These are phyloP conservation scores for Eucalyptus caleyi DNA, from an alignment of 345 rosid genomes.

Conservation along the genomic window DNA sequence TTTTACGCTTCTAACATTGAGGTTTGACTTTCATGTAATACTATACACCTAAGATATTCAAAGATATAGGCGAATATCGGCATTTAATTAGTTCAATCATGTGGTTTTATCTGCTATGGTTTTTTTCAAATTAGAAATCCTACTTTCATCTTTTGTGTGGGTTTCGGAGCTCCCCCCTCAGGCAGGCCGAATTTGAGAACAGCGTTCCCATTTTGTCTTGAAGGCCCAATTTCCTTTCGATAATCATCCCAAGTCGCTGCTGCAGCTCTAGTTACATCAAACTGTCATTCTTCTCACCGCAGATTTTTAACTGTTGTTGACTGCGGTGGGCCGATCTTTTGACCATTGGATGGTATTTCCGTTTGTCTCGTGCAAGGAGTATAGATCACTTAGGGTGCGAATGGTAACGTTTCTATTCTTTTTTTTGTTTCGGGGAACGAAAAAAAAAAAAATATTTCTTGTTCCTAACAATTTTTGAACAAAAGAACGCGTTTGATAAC, in stretches of 20 bases:
- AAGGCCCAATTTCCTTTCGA: neutral
- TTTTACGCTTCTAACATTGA: neutral
- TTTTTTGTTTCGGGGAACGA: too few species aligned
- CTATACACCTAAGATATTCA: neutral
- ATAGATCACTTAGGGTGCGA: neutral
- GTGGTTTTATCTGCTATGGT: neutral
- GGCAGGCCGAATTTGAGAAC: neutral
- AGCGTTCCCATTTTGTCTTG: neutral
- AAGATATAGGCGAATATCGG: neutral
- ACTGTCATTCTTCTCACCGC: neutral
- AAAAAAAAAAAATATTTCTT: too few species aligned
- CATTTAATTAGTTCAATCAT: neutral
- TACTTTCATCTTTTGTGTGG: neutral
- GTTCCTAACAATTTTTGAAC: too few species aligned
- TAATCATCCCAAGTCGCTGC: neutral
- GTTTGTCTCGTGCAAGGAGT: neutral
- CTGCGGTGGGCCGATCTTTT: neutral
- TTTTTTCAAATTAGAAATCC: neutral
- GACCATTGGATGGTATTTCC: neutral
- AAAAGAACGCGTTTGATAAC: too few species aligned
- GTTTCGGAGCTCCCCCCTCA: neutral
- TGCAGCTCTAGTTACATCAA: neutral
- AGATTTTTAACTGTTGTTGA: neutral
- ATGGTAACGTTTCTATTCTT: too few species aligned
- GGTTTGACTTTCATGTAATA: neutral